Evolutionary conservation across 371 early-diverging fungal genomes (phyloP), one percentile per base, ranked within the genome.

Genomic region (Cokeromyces recurvatus): DNA sequence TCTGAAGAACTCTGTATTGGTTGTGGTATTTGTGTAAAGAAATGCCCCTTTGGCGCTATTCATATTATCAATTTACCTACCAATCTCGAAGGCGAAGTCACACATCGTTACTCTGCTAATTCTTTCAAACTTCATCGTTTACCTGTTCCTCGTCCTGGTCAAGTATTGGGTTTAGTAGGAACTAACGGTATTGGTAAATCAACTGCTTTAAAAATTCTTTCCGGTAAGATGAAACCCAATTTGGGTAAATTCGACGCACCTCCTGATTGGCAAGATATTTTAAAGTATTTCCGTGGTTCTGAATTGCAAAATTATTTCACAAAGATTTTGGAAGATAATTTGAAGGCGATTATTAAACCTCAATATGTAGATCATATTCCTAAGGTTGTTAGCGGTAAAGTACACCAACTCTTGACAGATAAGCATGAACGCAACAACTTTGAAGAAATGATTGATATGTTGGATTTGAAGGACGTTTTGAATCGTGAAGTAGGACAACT

Each of bases 221-320:
- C 93, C 22, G 98, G 99, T 39, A 90, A 94, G 69, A 80, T 94
- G 64, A 98, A 99, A 83, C 99, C 99, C 48, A 99, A 99, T 74
- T 78, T 99, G 67, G 99, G 99, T 20, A 70, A 73, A 49, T 97
- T 77, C 57, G 86, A 84, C 21, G 74, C 85, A 49, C 88, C 93
- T 35, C 98, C 98, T 19, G 96, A 94, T 55, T 99, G 99, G 99
- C 85, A 90, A 68, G 94, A 92, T 52, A 94, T 99, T 54, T 68
- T 99, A 41, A 89, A 90, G 65, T 80, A 97, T 66, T 99, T 97
- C 87, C 91, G 98, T 64, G 99, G 99, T 50, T 92, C 92, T 22
- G 99, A 99, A 77, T 77, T 99, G 51, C 99, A 99, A 62, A 97
- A 95, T 78, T 99, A 94, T 81, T 99, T 99, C 64, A 97, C 95